These are phyloP conservation scores for Zygnema circumcarinatum DNA, from an alignment of 139 green algal genomes.

Conservation along the genomic window DNA sequence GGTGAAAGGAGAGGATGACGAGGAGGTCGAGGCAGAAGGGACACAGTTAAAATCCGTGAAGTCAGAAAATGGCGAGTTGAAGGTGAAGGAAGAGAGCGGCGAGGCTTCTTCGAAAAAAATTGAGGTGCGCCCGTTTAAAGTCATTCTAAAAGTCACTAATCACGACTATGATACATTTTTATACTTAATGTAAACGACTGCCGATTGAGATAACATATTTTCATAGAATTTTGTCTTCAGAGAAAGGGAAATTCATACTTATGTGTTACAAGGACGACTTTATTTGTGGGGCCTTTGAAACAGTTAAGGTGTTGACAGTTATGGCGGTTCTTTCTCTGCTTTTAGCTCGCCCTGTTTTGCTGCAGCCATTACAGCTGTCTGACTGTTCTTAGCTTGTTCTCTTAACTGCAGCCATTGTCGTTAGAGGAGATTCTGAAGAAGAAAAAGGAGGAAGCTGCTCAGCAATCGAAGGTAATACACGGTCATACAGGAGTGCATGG, in stretches of 20 bases:
- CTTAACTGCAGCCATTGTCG: conserved; percentile 88
- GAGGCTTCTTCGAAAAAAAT: conserved; percentile 8
- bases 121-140: neutral
- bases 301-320: too few relatives aligned
- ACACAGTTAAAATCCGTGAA: neutral
- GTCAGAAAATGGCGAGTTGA: conserved; percentile 5
- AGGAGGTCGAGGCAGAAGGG: neutral
- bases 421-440: conserved; percentile 89
- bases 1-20: neutral
- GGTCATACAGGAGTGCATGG: too few relatives aligned
- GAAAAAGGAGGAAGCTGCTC: conserved; percentile 77
- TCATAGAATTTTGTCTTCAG: neutral
- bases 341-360: too few relatives aligned
- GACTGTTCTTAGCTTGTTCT: too few relatives aligned
- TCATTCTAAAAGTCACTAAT: neutral
- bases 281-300: too few relatives aligned
- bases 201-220: neutral
- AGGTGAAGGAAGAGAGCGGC: conserved; percentile 15
- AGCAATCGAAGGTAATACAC: conserved; percentile 76
- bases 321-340: too few relatives aligned
- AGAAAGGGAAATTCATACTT: too few relatives aligned
- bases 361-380: too few relatives aligned
- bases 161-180: neutral
- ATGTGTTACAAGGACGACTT: too few relatives aligned
- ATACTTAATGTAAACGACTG: neutral